Conservation (phyloP, 108 stramenopile species). For the Pseudonitzschia delicatissima region DNA sequence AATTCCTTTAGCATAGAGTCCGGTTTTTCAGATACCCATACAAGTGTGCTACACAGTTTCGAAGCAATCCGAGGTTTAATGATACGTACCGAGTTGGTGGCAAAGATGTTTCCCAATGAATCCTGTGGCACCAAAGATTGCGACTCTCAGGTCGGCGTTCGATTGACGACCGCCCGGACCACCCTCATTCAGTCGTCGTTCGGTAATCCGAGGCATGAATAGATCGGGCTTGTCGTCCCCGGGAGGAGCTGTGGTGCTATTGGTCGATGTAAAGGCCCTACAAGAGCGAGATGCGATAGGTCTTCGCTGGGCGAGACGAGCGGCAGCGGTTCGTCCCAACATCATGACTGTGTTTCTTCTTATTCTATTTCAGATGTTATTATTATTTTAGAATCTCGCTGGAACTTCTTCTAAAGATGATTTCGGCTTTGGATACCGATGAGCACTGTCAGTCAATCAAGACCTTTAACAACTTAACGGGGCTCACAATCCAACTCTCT, state of each 20-base stretch:
- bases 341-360: too few relatives aligned
- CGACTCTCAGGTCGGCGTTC: constrained; percentile 75
- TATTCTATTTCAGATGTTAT: too few relatives aligned
- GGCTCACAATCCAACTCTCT: too few relatives aligned
- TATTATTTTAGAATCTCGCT: too few relatives aligned
- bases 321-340: constrained; percentile 16
- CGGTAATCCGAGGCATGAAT: constrained; percentile 41
- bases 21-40: background rate
- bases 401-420: too few relatives aligned
- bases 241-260: background rate
- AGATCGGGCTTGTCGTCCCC: constrained; percentile 25
- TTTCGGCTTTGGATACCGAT: too few relatives aligned
- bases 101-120: constrained; percentile 92
- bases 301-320: constrained; percentile 9
- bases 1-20: background rate
- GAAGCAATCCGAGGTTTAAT: too few relatives aligned
- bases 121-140: constrained; percentile 92
- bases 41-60: background rate
- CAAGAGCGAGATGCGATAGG: background rate
- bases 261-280: background rate
- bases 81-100: constrained; percentile 62
- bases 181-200: constrained; percentile 54
- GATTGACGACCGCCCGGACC: constrained; percentile 72
- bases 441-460: too few relatives aligned
- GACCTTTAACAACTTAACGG: too few relatives aligned